phyloP scores from a whole-genome alignment of 495 filamentous ascomycete genomes.

The Neurospora africana region DNA sequence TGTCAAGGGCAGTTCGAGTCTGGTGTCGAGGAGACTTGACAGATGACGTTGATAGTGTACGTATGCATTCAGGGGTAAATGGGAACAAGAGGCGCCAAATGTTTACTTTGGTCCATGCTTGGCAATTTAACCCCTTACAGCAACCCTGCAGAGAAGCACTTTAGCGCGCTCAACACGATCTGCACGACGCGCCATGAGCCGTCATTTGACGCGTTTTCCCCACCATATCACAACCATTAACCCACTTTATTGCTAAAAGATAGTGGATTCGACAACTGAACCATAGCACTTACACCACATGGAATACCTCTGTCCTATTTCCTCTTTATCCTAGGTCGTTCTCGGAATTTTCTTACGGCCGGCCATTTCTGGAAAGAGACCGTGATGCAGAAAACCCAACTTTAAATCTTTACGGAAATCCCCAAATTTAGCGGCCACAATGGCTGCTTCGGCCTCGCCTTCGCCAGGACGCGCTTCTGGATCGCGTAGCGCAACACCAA shows the following conservation, averaged over 20 bases:
- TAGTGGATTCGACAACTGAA: not conserved
- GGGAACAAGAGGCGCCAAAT: not conserved
- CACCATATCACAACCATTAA: constrained; percentile 9
- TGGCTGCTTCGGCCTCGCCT: constrained; percentile 32
- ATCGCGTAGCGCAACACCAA: constrained; percentile 12
- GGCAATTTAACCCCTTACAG: not conserved
- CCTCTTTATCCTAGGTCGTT: too few species aligned
- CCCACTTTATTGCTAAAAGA: not conserved
- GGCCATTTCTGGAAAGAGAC: not conserved
- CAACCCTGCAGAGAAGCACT: not conserved
- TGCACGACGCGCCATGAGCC: constrained; percentile 1
- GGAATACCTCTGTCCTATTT: not conserved
- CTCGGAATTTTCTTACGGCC: not conserved
- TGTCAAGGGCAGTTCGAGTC: not conserved
- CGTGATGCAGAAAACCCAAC: not conserved
- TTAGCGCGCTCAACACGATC: not conserved
- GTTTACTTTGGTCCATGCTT: not conserved
- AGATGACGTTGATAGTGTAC: not conserved
- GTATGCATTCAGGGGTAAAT: not conserved
- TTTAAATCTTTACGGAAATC: not conserved
- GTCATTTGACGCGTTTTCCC: constrained; percentile 11
- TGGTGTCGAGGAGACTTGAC: not conserved
- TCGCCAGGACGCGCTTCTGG: constrained; percentile 17
- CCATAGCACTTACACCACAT: not conserved
- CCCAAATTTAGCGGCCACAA: constrained; percentile 20